Conservation (phyloP, 192 early-diverging fungal species). For the Coemansia sp. region DNA sequence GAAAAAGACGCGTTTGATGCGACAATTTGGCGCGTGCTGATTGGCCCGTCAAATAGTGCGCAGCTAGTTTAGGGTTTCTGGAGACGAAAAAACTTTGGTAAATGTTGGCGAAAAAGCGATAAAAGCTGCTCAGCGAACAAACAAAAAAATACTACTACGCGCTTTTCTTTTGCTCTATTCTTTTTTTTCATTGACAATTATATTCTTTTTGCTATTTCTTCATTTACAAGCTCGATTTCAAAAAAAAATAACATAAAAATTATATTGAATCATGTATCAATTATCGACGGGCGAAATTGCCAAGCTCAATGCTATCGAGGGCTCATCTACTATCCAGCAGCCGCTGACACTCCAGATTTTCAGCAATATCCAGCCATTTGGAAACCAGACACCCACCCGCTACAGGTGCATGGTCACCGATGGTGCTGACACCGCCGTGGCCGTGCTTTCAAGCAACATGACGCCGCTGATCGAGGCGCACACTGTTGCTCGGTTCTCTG, state of each 20-base stretch:
- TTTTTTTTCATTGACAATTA: too few species aligned
- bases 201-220: too few species aligned
- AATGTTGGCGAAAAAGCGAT: too few species aligned
- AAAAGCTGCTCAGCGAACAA: too few species aligned
- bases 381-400: slow-evolving; percentile 16
- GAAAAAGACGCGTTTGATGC: too few species aligned
- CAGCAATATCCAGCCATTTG: slow-evolving; percentile 35
- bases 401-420: slow-evolving; percentile 51
- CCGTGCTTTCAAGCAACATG: slow-evolving; percentile 36
- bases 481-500: slow-evolving; percentile 27
- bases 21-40: too few species aligned
- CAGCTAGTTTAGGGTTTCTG: too few species aligned
- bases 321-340: slow-evolving; percentile 12
- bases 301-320: slow-evolving; percentile 17
- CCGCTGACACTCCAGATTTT: slow-evolving; percentile 27
- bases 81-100: too few species aligned
- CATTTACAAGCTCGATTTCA: too few species aligned
- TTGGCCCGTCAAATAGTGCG: too few species aligned
- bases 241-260: background rate
- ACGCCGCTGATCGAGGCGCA: slow-evolving; percentile 22
- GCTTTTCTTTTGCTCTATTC: too few species aligned
- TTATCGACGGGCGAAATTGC: slow-evolving; percentile 37
- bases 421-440: slow-evolving; percentile 30
- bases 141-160: too few species aligned
- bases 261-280: background rate